Evolutionary conservation across 2,329 filamentous ascomycete genomes (phyloP), one percentile per base, ranked within the genome.

Genomic region (Ilyonectria destructans): DNA sequence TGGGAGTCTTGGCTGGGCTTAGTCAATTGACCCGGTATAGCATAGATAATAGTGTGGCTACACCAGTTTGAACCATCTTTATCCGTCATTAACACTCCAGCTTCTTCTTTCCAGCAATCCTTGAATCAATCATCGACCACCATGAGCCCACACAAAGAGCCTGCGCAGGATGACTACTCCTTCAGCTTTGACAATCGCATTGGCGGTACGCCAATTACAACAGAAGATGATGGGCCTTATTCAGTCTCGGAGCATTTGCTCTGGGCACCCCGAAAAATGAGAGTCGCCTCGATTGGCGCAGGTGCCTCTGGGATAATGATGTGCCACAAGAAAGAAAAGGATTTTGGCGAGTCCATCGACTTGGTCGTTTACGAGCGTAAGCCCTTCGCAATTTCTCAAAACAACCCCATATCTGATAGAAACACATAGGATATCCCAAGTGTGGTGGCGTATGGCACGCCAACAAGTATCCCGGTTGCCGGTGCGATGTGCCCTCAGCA

Each of bases 401-500:
- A 13, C 37, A 15, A 13, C 12, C 13, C 13, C 10, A 3, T 40
- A 6, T 13, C 15, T 40, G 37, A 40, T 10, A 6, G 6, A 13
- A 15, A 13, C 15, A 40, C 37, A 40, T 40, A 67, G 65, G 65
- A 23, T 64, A 69, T 26, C 48, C 64, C 8, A 69, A 69, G 15
- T 56, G 52, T 6, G 80, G 79, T 31, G 80, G 80, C 13, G 81
- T 79, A 4, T 82, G 80, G 80, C 76, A 75, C 21, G 79, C 80
- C 23, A 81, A 80, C 58, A 67, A 76, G 17, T 82, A 82, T 58
- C 79, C 80, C 3, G 80, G 79, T 3, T 79, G 78, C 26, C 69
- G 65, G 8, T 80, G 76, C 61, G 80, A 81, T 65, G 76, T 81
- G 40, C 79, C 78, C 2, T 76, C 73, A 35, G 84, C 85, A 60